phyloP scores from a whole-genome alignment of 2,329 filamentous ascomycete species.

The Aschersonia sp. region DNA sequence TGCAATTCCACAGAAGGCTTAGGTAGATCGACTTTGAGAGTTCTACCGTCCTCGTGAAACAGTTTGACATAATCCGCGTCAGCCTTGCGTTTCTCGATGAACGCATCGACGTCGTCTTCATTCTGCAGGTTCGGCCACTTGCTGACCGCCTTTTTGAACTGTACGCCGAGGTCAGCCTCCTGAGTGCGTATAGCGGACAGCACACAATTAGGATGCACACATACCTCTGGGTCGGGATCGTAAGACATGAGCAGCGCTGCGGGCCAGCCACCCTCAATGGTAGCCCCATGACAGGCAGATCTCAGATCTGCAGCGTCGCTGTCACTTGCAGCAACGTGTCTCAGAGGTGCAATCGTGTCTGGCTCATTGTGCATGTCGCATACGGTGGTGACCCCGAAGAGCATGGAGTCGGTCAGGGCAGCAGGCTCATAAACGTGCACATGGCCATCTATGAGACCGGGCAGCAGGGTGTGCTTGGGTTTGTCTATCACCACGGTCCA shows the following conservation, averaged over 20 bases:
- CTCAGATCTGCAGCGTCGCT: conserved; percentile 29
- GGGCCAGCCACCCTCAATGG: conserved; percentile 38
- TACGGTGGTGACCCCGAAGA: conserved; percentile 35
- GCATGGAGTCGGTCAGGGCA: conserved; percentile 24
- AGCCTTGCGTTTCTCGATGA: conserved; percentile 21
- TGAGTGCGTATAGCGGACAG: neutral
- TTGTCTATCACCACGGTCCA: conserved; percentile 18
- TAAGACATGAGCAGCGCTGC: conserved; percentile 1
- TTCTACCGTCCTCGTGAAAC: conserved; percentile 31
- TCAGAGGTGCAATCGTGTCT: conserved; percentile 15
- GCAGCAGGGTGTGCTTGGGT: conserved; percentile 29
- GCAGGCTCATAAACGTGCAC: conserved; percentile 28
- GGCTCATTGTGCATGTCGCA: conserved; percentile 31
- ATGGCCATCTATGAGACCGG: conserved; percentile 35
- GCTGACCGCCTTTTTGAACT: conserved; percentile 1
- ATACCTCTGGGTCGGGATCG: conserved; percentile 4
- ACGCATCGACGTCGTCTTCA: conserved; percentile 23
- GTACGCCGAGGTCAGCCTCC: neutral
- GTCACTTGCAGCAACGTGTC: conserved; percentile 8
- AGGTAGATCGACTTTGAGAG: conserved; percentile 19
- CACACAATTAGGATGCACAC: neutral
- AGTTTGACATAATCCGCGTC: conserved; percentile 35
- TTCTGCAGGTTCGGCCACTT: conserved; percentile 27
- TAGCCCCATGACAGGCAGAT: conserved; percentile 30
- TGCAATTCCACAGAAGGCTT: conserved; percentile 28